Base-by-base conservation (phyloP, 2,329 filamentous ascomycete genomes). In the Aspergillus sergii region DNA sequence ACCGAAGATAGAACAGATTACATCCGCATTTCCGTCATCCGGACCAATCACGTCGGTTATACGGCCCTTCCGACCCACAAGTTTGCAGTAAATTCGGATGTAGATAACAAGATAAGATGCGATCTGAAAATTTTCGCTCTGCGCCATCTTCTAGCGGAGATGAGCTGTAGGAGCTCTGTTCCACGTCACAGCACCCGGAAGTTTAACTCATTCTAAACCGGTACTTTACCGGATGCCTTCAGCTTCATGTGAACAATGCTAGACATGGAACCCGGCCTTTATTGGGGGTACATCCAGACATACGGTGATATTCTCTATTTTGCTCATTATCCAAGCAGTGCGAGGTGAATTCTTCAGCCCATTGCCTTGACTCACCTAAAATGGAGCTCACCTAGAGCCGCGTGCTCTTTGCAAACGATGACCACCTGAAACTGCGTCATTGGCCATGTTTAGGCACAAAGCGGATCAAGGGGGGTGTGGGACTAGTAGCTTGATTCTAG, bases 51-150 rank as follows among this genome's bases (percentile, higher is more conserved):
- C 10, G 32, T n/a, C 2, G 16, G 5, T 7, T 23, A 0, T 3
- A 21, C 2, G 5, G n/a, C 51, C 11, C 7, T n/a, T n/a, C 9
- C 1, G 51, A 54, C 51, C 51, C 51, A 54, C 16, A 4, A 11
- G 10, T 30, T 28, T n/a, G 16, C 28, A 53, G 8, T 11, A 36
- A 23, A 36, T 6, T 54, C 51, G 51, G 51, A 54, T 54, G 36
- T 54, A 54, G 51, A 54, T 54, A 36, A 36, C 43, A 21, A 21
- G 51, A 54, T 54, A 36, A 54, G 51, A 54, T 54, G 30, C 4
- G 51, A 54, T 54, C 30, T 54, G 19, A 12, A 54, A 54, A 23
- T 16, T 54, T 54, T 54, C 51, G 11, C 32, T 16, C 7, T 30
- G 30, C 16, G n/a, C 14, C 46, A 21, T 41, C 19, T 41, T 26